Evolutionary conservation across 2,329 filamentous ascomycete genomes (phyloP).

Genomic region (Trichoderma lentiforme): DNA sequence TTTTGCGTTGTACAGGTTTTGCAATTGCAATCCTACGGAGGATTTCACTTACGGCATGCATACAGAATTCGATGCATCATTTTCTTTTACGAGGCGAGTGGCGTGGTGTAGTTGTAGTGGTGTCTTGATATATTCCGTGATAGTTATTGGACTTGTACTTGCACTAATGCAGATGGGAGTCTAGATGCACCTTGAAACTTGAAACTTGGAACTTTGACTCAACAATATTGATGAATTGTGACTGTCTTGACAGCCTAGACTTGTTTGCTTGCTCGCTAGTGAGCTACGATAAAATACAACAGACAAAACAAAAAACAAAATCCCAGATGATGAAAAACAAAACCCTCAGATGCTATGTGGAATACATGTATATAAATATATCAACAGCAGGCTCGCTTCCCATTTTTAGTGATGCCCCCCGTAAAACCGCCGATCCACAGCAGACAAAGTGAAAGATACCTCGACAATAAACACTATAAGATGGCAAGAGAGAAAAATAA

Average conservation of each 20-base stretch:
- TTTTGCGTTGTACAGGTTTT: background rate
- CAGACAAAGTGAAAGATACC: background rate
- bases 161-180: background rate
- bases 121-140: background rate
- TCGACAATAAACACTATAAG: background rate
- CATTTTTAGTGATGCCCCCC: slow-evolving; percentile 5
- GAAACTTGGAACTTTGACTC: background rate
- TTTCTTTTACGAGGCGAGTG: background rate
- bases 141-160: background rate
- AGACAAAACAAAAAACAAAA: background rate
- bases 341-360: background rate
- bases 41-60: background rate
- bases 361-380: slow-evolving; percentile 1
- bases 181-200: background rate
- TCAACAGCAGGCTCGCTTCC: slow-evolving; percentile 6
- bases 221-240: background rate
- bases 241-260: background rate
- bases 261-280: background rate
- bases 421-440: slow-evolving; percentile 11
- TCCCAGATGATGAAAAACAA: background rate
- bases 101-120: background rate
- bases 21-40: background rate
- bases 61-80: background rate
- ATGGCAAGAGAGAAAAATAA: background rate
- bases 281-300: background rate